Evolutionary conservation across 352 stramenopile genomes (phyloP), one percentile per base, ranked within the genome.

Genomic region (Phytopythium litorale): DNA sequence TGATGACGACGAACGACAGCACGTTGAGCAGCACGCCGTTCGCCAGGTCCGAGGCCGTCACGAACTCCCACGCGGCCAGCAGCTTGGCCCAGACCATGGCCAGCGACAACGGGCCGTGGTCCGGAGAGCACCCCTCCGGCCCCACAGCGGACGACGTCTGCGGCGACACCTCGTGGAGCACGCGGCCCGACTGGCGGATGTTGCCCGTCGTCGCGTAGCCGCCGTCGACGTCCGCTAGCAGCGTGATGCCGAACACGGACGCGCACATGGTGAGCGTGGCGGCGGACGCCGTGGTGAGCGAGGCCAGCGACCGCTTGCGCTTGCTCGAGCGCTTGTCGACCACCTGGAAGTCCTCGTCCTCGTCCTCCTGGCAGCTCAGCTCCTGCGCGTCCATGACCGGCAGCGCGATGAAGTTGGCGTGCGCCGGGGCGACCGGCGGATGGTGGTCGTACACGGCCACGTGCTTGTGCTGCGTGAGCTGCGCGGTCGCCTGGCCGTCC

Each of bases 241-340:
- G 60, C 23, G 82, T 91, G 60, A 92, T 76, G n/a, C 82, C 79
- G 69, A 94, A 92, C 62, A 92, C 73, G 1, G 84, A 92, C 23
- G 80, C 80, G 38, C 80, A 91, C 51, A 91, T 60, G 3, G 79
- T 79, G 56, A 92, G 73, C 60, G 77, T 89, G 25, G 76, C 77
- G 3, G 80, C 85, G 7, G 84, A 76, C 30, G 78, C 70, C 7
- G 72, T 83, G 28, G 75, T 74, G 23, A 72, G 62, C 7, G 74
- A 72, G 11, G 62, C 67, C 25, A 65, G 54, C n/a, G 37, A 79
- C 50, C 56, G 70, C 56, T 74, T 89, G 12, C 54, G 54, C 71
- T 63, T 76, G 65, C 52, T 73, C 18, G 40, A 23, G 43, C 45
- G 46, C 16, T 70, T 46, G 33, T 72, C 65, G 25, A 71, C 53